Base-by-base conservation (phyloP, 768 basidiomycete species). In the Macrolepiota dolichaula region DNA sequence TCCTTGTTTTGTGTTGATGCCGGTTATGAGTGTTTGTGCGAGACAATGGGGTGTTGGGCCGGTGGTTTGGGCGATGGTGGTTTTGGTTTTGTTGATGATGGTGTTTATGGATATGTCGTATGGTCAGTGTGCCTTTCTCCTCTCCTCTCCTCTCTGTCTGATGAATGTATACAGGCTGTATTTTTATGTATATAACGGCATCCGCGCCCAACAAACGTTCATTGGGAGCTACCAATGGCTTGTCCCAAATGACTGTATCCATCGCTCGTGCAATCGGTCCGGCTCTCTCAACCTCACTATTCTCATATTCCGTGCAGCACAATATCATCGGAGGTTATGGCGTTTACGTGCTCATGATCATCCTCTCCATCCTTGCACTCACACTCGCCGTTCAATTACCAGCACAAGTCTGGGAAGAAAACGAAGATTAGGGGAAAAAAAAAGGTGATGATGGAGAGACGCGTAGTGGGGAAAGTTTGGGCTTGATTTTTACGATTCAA, bases 211-310 rank as follows among this genome's bases (percentile, higher is more conserved):
- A 78, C 57, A 81, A 77, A 63, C 73, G 71, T 4, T 80, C 80
- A 0, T 72, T 85, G 2, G 84, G 84, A 24, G 78, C 80, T 0
- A 79, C 77, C 10, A 81, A 85, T 60, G 84, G 84, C 9, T 68
- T 85, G 15, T 76, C 74, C 0, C 79, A 79, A 62, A 82, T 77
- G 15, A 70, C 74, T 1, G 76, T 75, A 1, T 77, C 81, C 2
- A 69, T 79, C 10, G 76, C 78, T 0, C 77, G 81, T 44, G 81
- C 81, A 2, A 72, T 84, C 22, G 83, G 82, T 1, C 84, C 84
- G 0, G 77, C 76, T 1, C 42, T 78, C 36, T 70, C 78, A 4
- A 81, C 83, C 0, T 83, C 83, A 0, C 65, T 83, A n/a, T 85
- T 84, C 59, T 82, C 85, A 1, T 65, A 78, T 29, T 84, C 84